phyloP scores from a whole-genome alignment of 2,329 filamentous ascomycete genomes.

The Exophiala viscosa region DNA sequence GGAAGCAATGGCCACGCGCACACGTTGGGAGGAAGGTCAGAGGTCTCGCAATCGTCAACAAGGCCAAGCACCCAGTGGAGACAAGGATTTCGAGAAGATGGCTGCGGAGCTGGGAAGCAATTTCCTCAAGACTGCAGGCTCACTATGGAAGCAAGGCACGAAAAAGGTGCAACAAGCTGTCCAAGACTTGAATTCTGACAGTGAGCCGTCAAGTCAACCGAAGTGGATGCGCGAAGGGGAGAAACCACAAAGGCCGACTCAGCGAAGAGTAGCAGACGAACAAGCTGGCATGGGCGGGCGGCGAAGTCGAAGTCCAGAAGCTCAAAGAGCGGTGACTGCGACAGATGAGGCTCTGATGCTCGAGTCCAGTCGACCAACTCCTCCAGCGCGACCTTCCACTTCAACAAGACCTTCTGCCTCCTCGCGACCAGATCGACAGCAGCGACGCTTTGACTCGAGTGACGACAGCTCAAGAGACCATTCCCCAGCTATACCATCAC shows the following conservation, averaged over 20 bases:
- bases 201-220: constrained; percentile 73
- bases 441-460: constrained; percentile 18
- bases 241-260: constrained; percentile 28
- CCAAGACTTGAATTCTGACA: constrained; percentile 69
- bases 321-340: constrained; percentile 18
- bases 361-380: constrained; percentile 62
- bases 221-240: constrained; percentile 86
- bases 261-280: constrained; percentile 19
- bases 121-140: constrained; percentile 89
- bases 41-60: constrained; percentile 28
- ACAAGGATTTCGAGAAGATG: constrained; percentile 73
- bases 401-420: constrained; percentile 32
- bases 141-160: constrained; percentile 88
- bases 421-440: constrained; percentile 19
- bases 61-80: constrained; percentile 43
- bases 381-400: constrained; percentile 39
- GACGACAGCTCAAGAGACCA: constrained; percentile 40
- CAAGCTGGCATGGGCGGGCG: constrained; percentile 19
- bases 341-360: constrained; percentile 67
- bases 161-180: constrained; percentile 92
- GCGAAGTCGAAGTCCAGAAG: constrained; percentile 14
- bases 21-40: constrained; percentile 13
- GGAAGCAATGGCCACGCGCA: constrained; percentile 31
- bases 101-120: constrained; percentile 79
- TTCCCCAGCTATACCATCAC: constrained; percentile 48